Evolutionary conservation across 2,329 filamentous ascomycete genomes (phyloP).

Genomic region (Fusarium tjaetaba): DNA sequence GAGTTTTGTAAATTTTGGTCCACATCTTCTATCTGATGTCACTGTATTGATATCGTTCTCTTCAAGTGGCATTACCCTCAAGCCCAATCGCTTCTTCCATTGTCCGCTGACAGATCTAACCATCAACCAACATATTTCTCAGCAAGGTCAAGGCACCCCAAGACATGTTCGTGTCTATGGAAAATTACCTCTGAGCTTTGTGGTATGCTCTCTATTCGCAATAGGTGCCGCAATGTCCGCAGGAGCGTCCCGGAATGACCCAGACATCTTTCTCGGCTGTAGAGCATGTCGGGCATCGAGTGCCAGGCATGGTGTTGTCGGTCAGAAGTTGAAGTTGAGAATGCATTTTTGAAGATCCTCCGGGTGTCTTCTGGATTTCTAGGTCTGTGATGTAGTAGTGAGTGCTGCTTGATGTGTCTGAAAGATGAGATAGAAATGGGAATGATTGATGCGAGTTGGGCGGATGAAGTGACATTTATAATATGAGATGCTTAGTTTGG

Average conservation of each 20-base stretch:
- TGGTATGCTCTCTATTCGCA: neutral
- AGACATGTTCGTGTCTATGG: fast-evolving
- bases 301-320: neutral
- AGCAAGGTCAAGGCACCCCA: no score
- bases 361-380: no score
- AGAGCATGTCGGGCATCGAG: neutral
- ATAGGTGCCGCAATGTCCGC: neutral
- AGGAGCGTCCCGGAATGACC: neutral
- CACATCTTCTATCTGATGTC: fast-evolving
- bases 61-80: fast-evolving
- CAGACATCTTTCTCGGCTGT: neutral
- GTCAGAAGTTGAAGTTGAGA: neutral
- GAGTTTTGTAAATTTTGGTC: neutral
- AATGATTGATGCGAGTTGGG: neutral
- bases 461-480: no score
- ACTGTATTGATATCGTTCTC: fast-evolving
- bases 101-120: no score
- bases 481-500: fast-evolving
- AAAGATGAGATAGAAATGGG: neutral
- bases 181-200: fast-evolving
- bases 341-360: neutral
- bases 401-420: neutral
- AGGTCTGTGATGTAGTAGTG: neutral
- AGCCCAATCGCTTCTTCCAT: neutral
- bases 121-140: no score